These are phyloP conservation scores for Saitozyma sp. DNA, from an alignment of 768 basidiomycete species.

Conservation along the genomic window DNA sequence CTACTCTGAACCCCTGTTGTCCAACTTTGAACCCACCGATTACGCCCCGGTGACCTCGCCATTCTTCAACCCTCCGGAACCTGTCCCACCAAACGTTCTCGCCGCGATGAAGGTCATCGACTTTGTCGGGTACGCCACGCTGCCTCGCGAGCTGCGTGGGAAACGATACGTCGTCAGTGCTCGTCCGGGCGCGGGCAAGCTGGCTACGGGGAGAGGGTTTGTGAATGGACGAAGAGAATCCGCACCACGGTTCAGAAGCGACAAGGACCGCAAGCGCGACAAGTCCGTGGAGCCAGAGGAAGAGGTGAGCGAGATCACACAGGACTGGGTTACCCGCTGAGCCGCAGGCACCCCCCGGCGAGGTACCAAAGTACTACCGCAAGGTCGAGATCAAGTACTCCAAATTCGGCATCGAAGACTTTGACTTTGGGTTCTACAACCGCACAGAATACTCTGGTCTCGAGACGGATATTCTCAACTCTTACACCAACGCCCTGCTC, in stretches of 20 bases:
- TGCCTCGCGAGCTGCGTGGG: slow-evolving; percentile 82
- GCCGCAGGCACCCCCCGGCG: slow-evolving; percentile 15
- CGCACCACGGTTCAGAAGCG: slow-evolving; percentile 71
- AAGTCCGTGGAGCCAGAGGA: slow-evolving; percentile 18
- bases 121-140: slow-evolving; percentile 80
- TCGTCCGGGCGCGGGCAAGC: slow-evolving; percentile 39
- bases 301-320: slow-evolving; percentile 20
- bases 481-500: slow-evolving; percentile 87
- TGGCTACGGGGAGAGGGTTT: slow-evolving; percentile 40
- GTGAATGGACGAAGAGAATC: slow-evolving; percentile 52
- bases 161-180: slow-evolving; percentile 72
- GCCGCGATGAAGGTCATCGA: slow-evolving; percentile 81
- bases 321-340: slow-evolving; percentile 7
- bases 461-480: slow-evolving; percentile 95
- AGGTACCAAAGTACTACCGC: slow-evolving; percentile 75
- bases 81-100: slow-evolving; percentile 77
- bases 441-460: slow-evolving; percentile 84
- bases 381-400: slow-evolving; percentile 97
- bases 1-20: slow-evolving; percentile 73
- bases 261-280: slow-evolving; percentile 57
- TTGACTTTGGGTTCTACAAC: slow-evolving; percentile 99
- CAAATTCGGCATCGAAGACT: slow-evolving; percentile 97
- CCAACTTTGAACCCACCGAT: slow-evolving; percentile 55
- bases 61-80: slow-evolving; percentile 61
- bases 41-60: slow-evolving; percentile 60